Conservation (phyloP, 768 basidiomycete genomes). For the Sarcodon aspratus region DNA sequence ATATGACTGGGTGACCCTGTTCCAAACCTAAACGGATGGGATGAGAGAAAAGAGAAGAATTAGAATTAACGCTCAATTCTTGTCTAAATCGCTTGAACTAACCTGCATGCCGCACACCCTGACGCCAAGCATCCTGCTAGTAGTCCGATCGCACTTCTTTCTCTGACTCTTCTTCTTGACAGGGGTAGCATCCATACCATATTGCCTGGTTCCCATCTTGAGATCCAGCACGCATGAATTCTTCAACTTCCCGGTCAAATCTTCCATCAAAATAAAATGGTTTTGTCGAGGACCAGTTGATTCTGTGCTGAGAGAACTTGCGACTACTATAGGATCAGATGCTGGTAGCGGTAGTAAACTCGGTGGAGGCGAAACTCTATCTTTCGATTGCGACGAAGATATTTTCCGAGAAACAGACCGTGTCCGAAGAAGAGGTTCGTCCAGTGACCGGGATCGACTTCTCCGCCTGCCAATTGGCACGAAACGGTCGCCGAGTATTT, state of each 20-base stretch:
- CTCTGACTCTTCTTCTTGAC: conserved; percentile 97
- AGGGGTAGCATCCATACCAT: conserved; percentile 88
- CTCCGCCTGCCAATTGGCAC: conserved; percentile 18
- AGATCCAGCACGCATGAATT: conserved; percentile 93
- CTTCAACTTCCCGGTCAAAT: conserved; percentile 86
- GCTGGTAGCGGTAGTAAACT: conserved; percentile 6
- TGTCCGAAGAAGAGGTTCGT: conserved; percentile 19
- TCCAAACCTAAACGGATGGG: conserved; percentile 67
- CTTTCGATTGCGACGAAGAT: conserved; percentile 2
- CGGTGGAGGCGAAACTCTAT: conserved; percentile 4
- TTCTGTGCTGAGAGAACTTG: conserved; percentile 6
- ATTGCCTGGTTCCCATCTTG: conserved; percentile 99
- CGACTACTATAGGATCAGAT: conserved; percentile 4
- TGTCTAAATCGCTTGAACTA: conserved; percentile 15
- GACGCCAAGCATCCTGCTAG: conserved; percentile 82
- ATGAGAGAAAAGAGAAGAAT: conserved; percentile 3
- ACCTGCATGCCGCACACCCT: conserved; percentile 99
- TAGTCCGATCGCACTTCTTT: conserved; percentile 96
- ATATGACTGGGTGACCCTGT: conserved; percentile 73
- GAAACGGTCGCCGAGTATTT: background rate
- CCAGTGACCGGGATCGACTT: conserved; percentile 26
- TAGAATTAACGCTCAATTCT: background rate
- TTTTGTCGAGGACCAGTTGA: conserved; percentile 66
- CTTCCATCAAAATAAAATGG: conserved; percentile 98
- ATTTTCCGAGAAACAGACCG: conserved; percentile 3